Evolutionary conservation across 495 filamentous ascomycete species (phyloP), one percentile per base, ranked within the genome.

Genomic region (Aspergillus haitiensis): DNA sequence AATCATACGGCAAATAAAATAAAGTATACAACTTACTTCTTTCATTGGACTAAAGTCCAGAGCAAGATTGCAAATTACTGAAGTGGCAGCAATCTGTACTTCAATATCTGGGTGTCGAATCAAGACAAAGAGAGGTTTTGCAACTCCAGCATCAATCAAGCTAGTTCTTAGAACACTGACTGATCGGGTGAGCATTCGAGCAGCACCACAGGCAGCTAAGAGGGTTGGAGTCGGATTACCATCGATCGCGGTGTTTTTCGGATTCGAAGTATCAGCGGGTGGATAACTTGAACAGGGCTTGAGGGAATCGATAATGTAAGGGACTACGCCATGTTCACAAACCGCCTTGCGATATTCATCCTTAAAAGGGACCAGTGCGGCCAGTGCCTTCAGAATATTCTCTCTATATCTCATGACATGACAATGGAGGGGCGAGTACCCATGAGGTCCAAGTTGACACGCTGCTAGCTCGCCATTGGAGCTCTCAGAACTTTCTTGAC

Each of bases 11-110:
- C 33, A 11, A 8, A 21, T 6, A 1, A 34, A n/a, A 3, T 18
- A 7, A 40, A 40, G 18, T 2, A 13, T 35, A 40, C 13, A 47
- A 80, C 84, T 76, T 65, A 93, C 90, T 70, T 88, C 82, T 75
- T 88, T 85, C 91, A 98, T 91, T 10, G 94, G 92, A 63, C 91
- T 96, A 66, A 91, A 89, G 45, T 95, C 89, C 21, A 89, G 75
- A 2, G 95, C 80, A 36, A 98, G 72, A 69, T 98, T 98, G 65
- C 87, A 90, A 36, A 94, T 78, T 0, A 86, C 86, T 15, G 87
- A 86, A 0, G 90, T 92, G 2, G 95, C 92, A 34, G 91, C 89
- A 63, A 93, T 87, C 64, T 93, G 86, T 18, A 98, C 88, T 52
- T 94, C 87, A 32, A 90, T 76, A 67, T 94, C 86, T 12, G 80